Percentiles rank a stretch among this genome's conserved stretches.
phyloP scores from a whole-genome alignment of 495 filamentous ascomycete species.

The Penicillium angulare region DNA sequence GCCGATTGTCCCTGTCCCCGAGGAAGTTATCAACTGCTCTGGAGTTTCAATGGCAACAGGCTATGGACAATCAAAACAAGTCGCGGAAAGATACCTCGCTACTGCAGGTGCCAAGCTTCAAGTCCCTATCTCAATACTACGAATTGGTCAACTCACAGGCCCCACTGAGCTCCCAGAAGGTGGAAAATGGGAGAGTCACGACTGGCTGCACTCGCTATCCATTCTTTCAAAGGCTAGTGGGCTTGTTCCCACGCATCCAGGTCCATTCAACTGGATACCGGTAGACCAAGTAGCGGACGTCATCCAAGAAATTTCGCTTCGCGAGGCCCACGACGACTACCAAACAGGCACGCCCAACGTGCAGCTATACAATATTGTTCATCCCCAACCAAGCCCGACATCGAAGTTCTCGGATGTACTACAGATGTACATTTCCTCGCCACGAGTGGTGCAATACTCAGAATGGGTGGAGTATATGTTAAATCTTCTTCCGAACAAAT shows the following conservation, averaged over 20 bases:
- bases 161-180: slow-evolving; percentile 21
- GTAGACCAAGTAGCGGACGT: slow-evolving; percentile 19
- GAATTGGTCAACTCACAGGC: slow-evolving; percentile 55
- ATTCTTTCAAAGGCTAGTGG: slow-evolving; percentile 20
- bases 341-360: slow-evolving; percentile 7
- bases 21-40: slow-evolving; percentile 39
- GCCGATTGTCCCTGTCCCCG: slow-evolving; percentile 36
- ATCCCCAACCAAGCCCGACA: slow-evolving; percentile 17
- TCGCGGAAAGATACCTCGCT: slow-evolving; percentile 47
- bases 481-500: slow-evolving; percentile 5
- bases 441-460: slow-evolving; percentile 7
- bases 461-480: slow-evolving; percentile 17
- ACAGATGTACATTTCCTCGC: slow-evolving; percentile 10
- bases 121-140: slow-evolving; percentile 44
- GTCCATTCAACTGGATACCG: slow-evolving; percentile 25
- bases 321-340: slow-evolving; percentile 2
- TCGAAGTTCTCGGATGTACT: slow-evolving; percentile 9
- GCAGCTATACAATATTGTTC: slow-evolving; percentile 23
- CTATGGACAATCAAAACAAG: slow-evolving; percentile 38
- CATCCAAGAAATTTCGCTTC: slow-evolving; percentile 15
- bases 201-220: slow-evolving; percentile 25
- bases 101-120: slow-evolving; percentile 34
- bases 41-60: slow-evolving; percentile 35
- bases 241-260: slow-evolving; percentile 15
- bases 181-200: slow-evolving; percentile 26